phyloP scores from a whole-genome alignment of 177 flowering plant genomes.

The Vitis hybrid region DNA sequence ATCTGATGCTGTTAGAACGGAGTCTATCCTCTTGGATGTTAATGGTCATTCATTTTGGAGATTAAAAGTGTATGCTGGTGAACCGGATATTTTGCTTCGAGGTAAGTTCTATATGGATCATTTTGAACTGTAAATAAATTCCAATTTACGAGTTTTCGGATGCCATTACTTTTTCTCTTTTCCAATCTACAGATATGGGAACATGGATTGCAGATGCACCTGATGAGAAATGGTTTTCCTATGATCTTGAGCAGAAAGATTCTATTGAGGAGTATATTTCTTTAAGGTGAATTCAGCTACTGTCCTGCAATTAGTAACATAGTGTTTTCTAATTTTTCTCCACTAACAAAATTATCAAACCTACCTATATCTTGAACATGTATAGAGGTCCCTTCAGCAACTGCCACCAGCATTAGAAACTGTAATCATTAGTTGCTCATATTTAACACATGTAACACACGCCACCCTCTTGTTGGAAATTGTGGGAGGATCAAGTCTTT shows the following conservation, averaged over 20 bases:
- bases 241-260: constrained; percentile 35
- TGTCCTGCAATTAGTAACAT: background rate
- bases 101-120: constrained; percentile 33
- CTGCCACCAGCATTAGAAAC: no score
- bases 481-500: no score
- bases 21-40: constrained; percentile 45
- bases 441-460: no score
- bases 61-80: constrained; percentile 34
- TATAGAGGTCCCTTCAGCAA: no score
- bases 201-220: constrained; percentile 24
- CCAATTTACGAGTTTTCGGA: background rate
- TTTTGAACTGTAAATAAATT: background rate
- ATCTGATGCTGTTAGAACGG: constrained; percentile 60
- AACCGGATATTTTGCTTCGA: constrained; percentile 52
- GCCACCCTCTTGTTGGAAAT: no score
- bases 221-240: constrained; percentile 58
- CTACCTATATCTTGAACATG: no score
- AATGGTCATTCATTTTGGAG: constrained; percentile 63
- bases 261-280: constrained; percentile 43
- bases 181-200: constrained; percentile 35
- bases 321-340: no score
- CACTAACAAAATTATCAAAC: no score
- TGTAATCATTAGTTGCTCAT: no score
- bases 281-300: constrained; percentile 31
- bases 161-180: background rate